phyloP scores from a whole-genome alignment of 768 basidiomycete genomes.

The Dioszegia crocea region DNA sequence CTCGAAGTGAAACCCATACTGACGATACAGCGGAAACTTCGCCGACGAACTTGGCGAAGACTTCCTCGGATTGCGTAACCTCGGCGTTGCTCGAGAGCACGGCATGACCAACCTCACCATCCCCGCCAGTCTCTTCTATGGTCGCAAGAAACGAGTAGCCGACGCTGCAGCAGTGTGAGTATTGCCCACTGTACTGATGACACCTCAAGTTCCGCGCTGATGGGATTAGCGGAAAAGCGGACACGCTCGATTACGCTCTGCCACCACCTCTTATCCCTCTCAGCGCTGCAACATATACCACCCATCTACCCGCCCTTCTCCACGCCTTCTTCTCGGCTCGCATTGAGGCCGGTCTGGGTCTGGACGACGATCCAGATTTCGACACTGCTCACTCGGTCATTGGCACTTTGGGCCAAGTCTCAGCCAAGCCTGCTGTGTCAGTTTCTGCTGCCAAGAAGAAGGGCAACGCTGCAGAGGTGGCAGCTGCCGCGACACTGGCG shows the following conservation, averaged over 20 bases:
- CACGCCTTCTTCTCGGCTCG: slow-evolving; percentile 60
- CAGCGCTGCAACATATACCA: slow-evolving; percentile 61
- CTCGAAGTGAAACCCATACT: background rate
- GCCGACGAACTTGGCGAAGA: slow-evolving; percentile 85
- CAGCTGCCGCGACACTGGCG: slow-evolving; percentile 1
- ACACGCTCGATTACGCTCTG: slow-evolving; percentile 68
- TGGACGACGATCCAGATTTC: slow-evolving; percentile 37
- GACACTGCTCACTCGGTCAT: slow-evolving; percentile 33
- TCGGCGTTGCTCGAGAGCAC: slow-evolving; percentile 81
- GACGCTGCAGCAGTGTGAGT: slow-evolving; percentile 25
- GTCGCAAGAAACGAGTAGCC: slow-evolving; percentile 21
- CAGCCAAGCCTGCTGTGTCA: slow-evolving; percentile 16
- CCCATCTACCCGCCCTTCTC: slow-evolving; percentile 76
- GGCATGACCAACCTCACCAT: slow-evolving; percentile 72
- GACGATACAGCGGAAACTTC: slow-evolving; percentile 66
- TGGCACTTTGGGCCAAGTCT: slow-evolving; percentile 42
- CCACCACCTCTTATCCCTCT: slow-evolving; percentile 77
- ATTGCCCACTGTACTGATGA: background rate
- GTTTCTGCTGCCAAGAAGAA: slow-evolving; percentile 17
- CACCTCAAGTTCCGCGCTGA: background rate
- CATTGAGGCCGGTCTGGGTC: slow-evolving; percentile 26
- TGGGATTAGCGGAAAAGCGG: slow-evolving; percentile 17
- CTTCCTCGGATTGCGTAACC: slow-evolving; percentile 79
- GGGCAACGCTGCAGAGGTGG: background rate
- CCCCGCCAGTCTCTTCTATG: slow-evolving; percentile 61